Base-by-base conservation (phyloP, 2,329 filamentous ascomycete species). In the Knoxdaviesia proteae region DNA sequence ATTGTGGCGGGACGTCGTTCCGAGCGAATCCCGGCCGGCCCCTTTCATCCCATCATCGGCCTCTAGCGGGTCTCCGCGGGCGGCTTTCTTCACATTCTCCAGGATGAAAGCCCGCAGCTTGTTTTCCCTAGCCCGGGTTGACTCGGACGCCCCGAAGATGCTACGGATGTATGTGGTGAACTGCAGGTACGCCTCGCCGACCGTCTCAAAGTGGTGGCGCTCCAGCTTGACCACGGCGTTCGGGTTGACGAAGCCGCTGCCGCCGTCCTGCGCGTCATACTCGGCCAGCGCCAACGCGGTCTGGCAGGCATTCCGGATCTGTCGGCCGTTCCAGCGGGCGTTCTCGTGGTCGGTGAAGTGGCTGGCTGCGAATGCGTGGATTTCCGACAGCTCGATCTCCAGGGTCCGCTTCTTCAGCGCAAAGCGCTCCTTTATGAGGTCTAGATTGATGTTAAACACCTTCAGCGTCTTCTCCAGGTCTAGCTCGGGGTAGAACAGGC, bases 211-310 rank as follows among this genome's bases (percentile, higher is more conserved):
- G 39, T 52, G 49, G 3, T 36, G 34, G 0, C 46, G 43, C 1
- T 39, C 40, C 3, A 53, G 45, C 6, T 46, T 29, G 5, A 52
- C 50, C 2, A 39, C 38, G 6, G 47, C 44, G 7, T 47, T 38
- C 1, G 49, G 41, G 3, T 46, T 45, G 5, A 37, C 8, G 5
- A 44, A 30, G 7, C 58, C 57, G 6, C 47, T 41, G 6, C 51
- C 54, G 36, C 57, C 54, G 30, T 61, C 60, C 30, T 59, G 48
- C 9, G 60, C 57, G 36, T 63, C 60, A 10, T 50, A 57, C 54
- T 65, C 61, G 5, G 62, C 63, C 31, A 66, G 51, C 4, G 55
- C 52, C 8, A 54, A 42, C 0, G 54, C 56, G 4, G 53, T 54
- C 38, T 56, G 53, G 44, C 52, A 57, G 1, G 50, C 53, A 46